Evolutionary conservation across 345 rosid species (phyloP).

Genomic region (Eucalyptus guilfoylei): DNA sequence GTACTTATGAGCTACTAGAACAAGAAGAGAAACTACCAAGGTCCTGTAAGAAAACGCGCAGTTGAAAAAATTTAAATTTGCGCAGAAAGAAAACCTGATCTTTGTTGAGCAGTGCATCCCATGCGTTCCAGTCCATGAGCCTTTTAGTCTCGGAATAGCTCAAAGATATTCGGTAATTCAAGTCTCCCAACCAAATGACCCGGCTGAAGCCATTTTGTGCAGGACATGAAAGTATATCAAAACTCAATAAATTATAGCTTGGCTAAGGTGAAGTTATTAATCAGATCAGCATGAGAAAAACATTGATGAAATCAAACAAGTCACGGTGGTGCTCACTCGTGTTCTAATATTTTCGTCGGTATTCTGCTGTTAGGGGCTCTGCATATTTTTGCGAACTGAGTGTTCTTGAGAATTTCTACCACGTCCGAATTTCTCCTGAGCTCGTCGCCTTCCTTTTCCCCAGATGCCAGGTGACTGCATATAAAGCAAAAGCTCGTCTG

Average conservation of each 20-base stretch:
- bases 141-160: constrained; percentile 65
- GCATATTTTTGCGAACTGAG: constrained; percentile 69
- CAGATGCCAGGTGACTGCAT: constrained; percentile 93
- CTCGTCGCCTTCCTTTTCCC: constrained; percentile 95
- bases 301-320: not conserved
- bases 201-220: constrained; percentile 30
- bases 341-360: constrained; percentile 63
- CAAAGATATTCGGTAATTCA: constrained; percentile 87
- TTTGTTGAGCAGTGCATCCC: constrained; percentile 65
- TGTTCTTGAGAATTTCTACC: constrained; percentile 65
- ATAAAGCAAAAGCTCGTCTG: constrained; percentile 84
- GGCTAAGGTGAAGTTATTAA: not conserved
- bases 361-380: constrained; percentile 31
- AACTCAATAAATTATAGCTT: not conserved
- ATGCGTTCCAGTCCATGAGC: constrained; percentile 40
- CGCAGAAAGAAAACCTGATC: constrained; percentile 54
- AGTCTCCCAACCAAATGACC: constrained; percentile 84
- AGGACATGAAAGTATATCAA: not conserved
- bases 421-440: constrained; percentile 78
- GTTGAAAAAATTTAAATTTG: not conserved
- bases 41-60: not conserved
- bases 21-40: not conserved
- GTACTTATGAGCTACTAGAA: not conserved
- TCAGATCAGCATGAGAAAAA: not conserved
- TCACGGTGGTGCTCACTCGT: constrained; percentile 44